These are phyloP conservation scores for Backusella tuberculispora DNA, from an alignment of 192 early-diverging fungal species.

Conservation along the genomic window DNA sequence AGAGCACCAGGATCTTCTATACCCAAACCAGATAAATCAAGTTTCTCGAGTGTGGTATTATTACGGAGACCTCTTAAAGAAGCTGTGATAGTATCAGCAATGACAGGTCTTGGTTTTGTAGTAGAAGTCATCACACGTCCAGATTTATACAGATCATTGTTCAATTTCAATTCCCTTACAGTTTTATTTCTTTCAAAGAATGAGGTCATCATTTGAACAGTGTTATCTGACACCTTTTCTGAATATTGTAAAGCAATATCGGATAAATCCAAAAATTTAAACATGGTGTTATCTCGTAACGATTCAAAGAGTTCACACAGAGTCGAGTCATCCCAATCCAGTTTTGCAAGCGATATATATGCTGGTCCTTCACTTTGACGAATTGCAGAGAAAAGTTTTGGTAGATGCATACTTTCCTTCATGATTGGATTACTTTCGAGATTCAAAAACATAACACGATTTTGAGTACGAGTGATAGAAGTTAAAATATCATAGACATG, in stretches of 20 bases:
- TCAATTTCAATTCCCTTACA: conserved; percentile 35
- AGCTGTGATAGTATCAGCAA: neutral
- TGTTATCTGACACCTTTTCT: conserved; percentile 43
- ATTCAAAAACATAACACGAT: conserved; percentile 42
- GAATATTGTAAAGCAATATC: conserved; percentile 40
- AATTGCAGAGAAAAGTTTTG: conserved; percentile 43
- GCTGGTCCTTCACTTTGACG: conserved; percentile 43
- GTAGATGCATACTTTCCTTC: conserved; percentile 42
- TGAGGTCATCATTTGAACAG: conserved; percentile 42
- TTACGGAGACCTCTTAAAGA: neutral
- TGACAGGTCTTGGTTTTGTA: neutral
- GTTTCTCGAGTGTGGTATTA: neutral
- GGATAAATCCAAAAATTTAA: conserved; percentile 45
- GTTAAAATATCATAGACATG: conserved; percentile 46
- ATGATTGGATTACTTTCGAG: conserved; percentile 46
- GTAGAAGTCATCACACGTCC: neutral
- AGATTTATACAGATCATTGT: neutral
- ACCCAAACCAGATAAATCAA: conserved; percentile 14
- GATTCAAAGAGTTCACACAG: conserved; percentile 48
- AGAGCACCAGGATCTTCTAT: neutral
- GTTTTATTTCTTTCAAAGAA: conserved; percentile 38
- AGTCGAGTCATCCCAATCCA: conserved; percentile 52
- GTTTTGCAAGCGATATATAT: conserved; percentile 43
- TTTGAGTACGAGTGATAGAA: conserved; percentile 43
- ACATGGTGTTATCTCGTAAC: conserved; percentile 43